Evolutionary conservation across 2,329 filamentous ascomycete genomes (phyloP).

Genomic region (Byssochlamys sp.): DNA sequence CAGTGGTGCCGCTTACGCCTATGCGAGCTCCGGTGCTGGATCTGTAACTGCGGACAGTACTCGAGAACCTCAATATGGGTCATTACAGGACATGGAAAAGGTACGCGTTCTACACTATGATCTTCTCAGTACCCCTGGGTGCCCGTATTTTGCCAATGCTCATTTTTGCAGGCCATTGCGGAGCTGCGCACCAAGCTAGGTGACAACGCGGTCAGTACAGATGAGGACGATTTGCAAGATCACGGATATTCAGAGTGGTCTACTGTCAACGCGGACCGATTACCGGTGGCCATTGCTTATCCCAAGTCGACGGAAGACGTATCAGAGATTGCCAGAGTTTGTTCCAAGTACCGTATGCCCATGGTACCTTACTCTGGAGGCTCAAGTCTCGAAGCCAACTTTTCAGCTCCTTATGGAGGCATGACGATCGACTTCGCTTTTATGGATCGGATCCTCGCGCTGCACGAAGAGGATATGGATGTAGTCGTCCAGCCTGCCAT

Average conservation of each 20-base stretch:
- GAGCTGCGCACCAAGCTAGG: constrained; percentile 47
- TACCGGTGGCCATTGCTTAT: constrained; percentile 57
- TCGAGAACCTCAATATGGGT: constrained; percentile 28
- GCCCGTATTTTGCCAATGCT: background rate
- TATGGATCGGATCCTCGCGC: constrained; percentile 72
- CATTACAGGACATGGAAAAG: constrained; percentile 30
- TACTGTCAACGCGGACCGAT: constrained; percentile 53
- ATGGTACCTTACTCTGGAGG: constrained; percentile 83
- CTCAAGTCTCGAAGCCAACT: constrained; percentile 79
- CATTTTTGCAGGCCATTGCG: constrained; percentile 40
- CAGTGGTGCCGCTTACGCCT: constrained; percentile 43
- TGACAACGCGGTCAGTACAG: constrained; percentile 52
- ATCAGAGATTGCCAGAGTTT: constrained; percentile 56
- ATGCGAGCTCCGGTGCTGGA: constrained; percentile 34
- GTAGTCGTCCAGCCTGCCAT: constrained; percentile 84
- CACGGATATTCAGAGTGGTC: constrained; percentile 66
- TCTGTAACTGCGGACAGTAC: constrained; percentile 6
- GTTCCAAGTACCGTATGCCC: constrained; percentile 68
- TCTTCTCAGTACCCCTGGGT: background rate
- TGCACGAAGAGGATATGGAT: constrained; percentile 84
- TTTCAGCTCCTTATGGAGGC: constrained; percentile 75
- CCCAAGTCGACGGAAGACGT: constrained; percentile 58
- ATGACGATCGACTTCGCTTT: constrained; percentile 80
- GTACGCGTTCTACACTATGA: constrained; percentile 10
- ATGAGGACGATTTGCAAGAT: constrained; percentile 52